Base-by-base conservation (phyloP, 1,284 basidiomycete species). In the Leccinum angustisporum region DNA sequence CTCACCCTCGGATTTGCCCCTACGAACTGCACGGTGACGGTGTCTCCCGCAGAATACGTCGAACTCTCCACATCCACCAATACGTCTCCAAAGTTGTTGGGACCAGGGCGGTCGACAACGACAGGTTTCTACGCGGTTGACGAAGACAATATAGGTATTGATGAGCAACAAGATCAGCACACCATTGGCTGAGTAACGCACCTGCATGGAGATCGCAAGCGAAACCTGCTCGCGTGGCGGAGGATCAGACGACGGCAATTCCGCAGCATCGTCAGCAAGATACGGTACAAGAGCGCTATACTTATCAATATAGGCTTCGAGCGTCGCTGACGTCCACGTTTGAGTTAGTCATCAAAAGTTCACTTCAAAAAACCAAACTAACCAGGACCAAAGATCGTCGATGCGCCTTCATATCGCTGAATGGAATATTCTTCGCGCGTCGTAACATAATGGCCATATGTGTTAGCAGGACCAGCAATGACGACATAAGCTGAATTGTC, bases 391-490 rank as follows among this genome's bases (percentile, higher is more conserved):
- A 86, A 94, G 48, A 94, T 81, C 9, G 91, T 94, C 48, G 89
- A 91, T 0, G 90, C 88, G 38, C 91, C 92, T 75, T 94, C 92
- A 67, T 93, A 93, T 56, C 92, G 81, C 75, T 94, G 91, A 4
- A 90, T 78, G 14, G 79, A 75, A 72, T 92, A 92, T 72, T 93
- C 91, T 71, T 93, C 90, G 6, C 79, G 78, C 18, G 91, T 93
- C 1, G 88, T 78, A 58, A 92, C 80, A 70, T 92, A 93, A 74
- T 92, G 90, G 0, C 78, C 84, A 68, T 93, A 94, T 10, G 90
- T 90, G 66, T 92, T 92, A 0, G 90, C 90, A 16, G 92, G 92
- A 6, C 91, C 92, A 18, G 88, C 86, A 58, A 91, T 76, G 53
- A 91, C 88, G 61, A 92, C 87, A 66, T 90, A 89, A 4, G 87